These are phyloP conservation scores for Paraglomus brasilianum DNA, from an alignment of 192 early-diverging fungal species.

Conservation along the genomic window DNA sequence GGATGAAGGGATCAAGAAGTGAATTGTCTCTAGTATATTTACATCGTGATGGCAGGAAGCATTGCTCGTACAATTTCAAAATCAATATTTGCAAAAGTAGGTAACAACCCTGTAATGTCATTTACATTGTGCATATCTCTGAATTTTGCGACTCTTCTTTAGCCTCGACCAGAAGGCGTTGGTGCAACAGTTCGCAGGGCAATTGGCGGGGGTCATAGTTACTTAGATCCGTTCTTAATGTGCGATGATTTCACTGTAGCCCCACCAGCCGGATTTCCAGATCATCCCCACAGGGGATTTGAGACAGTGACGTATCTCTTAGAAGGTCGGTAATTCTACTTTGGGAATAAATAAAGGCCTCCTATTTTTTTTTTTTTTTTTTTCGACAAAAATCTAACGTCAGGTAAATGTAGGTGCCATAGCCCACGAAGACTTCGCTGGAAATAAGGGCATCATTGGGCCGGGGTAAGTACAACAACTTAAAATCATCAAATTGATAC, in stretches of 20 bases:
- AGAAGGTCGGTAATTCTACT: conserved; percentile 45
- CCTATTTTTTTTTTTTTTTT: background rate
- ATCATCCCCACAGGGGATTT: conserved; percentile 82
- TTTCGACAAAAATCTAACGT: background rate
- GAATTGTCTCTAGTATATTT: no score
- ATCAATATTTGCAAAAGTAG: conserved; percentile 19
- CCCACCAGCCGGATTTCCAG: conserved; percentile 55
- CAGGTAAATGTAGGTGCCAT: conserved; percentile 30
- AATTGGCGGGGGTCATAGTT: conserved; percentile 63
- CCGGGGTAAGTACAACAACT: conserved; percentile 51
- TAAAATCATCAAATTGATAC: conserved; percentile 4
- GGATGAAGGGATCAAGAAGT: no score
- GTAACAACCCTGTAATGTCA: background rate
- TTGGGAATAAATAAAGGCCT: background rate
- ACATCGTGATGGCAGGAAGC: no score
- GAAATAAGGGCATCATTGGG: conserved; percentile 65
- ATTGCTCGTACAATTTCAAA: conserved; percentile 16
- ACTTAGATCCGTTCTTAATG: conserved; percentile 90
- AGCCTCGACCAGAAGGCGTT: conserved; percentile 67
- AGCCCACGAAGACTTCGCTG: conserved; percentile 76
- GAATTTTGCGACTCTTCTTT: background rate
- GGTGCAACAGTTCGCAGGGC: conserved; percentile 80
- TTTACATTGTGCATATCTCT: background rate
- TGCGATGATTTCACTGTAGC: conserved; percentile 64
- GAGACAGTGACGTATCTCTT: conserved; percentile 76